Percentiles rank a stretch among this genome's conserved stretches.
phyloP scores from a whole-genome alignment of 2,329 filamentous ascomycete genomes.

The Fusarium camptoceras region DNA sequence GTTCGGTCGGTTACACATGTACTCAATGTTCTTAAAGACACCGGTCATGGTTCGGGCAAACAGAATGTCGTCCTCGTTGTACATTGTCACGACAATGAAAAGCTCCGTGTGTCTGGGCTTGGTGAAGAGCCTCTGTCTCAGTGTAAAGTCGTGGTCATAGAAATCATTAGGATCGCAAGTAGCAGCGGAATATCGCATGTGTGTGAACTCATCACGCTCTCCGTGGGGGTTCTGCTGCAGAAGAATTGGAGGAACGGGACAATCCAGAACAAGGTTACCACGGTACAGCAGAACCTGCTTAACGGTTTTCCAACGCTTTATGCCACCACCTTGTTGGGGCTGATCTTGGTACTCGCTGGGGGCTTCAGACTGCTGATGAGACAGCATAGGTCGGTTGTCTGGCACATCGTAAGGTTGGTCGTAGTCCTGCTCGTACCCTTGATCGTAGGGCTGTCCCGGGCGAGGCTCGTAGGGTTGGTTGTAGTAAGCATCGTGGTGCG shows the following conservation, averaged over 20 bases:
- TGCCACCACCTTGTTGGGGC: constrained; percentile 56
- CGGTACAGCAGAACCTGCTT: constrained; percentile 98
- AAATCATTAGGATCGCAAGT: constrained; percentile 94
- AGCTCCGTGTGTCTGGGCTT: constrained; percentile 93
- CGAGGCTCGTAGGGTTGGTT: constrained; percentile 32
- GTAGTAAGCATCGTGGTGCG: constrained; percentile 61
- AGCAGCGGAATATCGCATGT: constrained; percentile 93
- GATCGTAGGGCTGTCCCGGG: constrained; percentile 74
- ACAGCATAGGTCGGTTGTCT: constrained; percentile 81
- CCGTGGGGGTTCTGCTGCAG: constrained; percentile 90
- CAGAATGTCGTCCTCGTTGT: constrained; percentile 97
- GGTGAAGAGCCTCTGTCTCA: constrained; percentile 91
- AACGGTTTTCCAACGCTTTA: constrained; percentile 96
- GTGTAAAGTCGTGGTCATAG: constrained; percentile 87
- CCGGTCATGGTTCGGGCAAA: constrained; percentile 96
- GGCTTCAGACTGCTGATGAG: constrained; percentile 65
- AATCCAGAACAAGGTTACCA: constrained; percentile 96
- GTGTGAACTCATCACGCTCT: constrained; percentile 90
- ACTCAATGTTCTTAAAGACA: constrained; percentile 98
- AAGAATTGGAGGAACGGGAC: constrained; percentile 89
- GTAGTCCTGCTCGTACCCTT: constrained; percentile 73
- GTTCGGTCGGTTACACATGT: constrained; percentile 92
- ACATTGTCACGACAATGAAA: constrained; percentile 98
- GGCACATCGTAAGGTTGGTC: constrained; percentile 76
- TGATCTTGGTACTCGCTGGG: constrained; percentile 61